Percentiles rank a stretch among this genome's conserved stretches.
These are phyloP conservation scores for Fusarium fujikuroi DNA, from an alignment of 2,329 filamentous ascomycete species.

Conservation along the genomic window DNA sequence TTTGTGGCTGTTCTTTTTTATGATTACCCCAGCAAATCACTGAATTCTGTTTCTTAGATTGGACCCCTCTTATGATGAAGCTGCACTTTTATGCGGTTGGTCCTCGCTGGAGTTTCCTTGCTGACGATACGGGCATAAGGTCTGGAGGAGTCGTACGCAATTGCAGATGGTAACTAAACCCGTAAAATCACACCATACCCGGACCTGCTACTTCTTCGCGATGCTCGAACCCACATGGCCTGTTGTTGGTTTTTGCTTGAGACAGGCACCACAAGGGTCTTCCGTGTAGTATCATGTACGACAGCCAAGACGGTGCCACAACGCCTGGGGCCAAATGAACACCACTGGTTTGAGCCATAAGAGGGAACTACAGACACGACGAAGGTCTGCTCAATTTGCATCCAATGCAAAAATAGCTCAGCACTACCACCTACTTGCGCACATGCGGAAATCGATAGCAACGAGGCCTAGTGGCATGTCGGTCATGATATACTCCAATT, in stretches of 20 bases:
- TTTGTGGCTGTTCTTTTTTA: slow-evolving; percentile 25
- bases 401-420: slow-evolving; percentile 45
- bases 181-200: slow-evolving; percentile 43
- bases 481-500: slow-evolving; percentile 42
- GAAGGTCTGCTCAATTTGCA: slow-evolving; percentile 23
- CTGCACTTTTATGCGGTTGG: slow-evolving; percentile 42
- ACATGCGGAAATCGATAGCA: slow-evolving; percentile 36
- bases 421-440: slow-evolving; percentile 16
- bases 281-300: slow-evolving; percentile 37
- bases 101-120: slow-evolving; percentile 31
- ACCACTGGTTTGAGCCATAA: slow-evolving; percentile 31
- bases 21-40: slow-evolving; percentile 25
- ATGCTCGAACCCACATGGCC: slow-evolving; percentile 41
- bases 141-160: slow-evolving; percentile 18
- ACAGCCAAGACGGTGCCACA: slow-evolving; percentile 39
- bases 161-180: slow-evolving; percentile 33
- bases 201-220: slow-evolving; percentile 27
- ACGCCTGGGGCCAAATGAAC: slow-evolving; percentile 27
- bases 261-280: slow-evolving; percentile 31
- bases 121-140: slow-evolving; percentile 32
- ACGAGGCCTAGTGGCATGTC: slow-evolving; percentile 41
- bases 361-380: slow-evolving; percentile 34
- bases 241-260: slow-evolving; percentile 30
- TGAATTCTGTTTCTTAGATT: slow-evolving; percentile 40
- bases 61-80: slow-evolving; percentile 35